Percentiles rank a stretch among this genome's conserved stretches.
phyloP scores from a whole-genome alignment of 257 asterid species.

The Solanum pennellii region DNA sequence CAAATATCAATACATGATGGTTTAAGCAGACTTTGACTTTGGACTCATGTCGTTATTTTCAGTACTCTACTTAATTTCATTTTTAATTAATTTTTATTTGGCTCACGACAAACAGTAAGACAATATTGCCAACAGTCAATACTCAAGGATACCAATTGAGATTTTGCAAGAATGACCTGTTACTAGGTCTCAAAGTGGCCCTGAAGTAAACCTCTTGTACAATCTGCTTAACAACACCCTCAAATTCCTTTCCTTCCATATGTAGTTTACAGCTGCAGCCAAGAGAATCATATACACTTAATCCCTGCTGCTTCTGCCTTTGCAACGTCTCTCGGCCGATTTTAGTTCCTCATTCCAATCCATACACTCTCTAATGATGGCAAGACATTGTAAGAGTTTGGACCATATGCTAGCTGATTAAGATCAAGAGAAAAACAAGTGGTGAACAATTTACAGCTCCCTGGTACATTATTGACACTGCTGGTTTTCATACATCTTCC shows the following conservation, averaged over 20 bases:
- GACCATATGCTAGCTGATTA: background rate
- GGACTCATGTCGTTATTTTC: background rate
- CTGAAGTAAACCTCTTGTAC: background rate
- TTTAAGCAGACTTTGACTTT: background rate
- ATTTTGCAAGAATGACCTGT: background rate
- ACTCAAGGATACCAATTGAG: background rate
- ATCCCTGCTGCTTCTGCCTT: background rate
- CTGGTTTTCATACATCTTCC: background rate
- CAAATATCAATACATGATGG: background rate
- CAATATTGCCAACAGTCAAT: background rate
- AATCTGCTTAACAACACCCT: background rate
- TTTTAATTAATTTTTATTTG: background rate
- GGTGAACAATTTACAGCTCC: background rate
- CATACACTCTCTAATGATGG: background rate
- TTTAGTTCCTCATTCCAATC: background rate
- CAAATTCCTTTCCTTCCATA: background rate
- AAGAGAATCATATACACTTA: background rate
- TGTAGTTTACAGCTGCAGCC: background rate
- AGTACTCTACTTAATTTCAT: background rate
- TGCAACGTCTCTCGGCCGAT: background rate
- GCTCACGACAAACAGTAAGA: background rate
- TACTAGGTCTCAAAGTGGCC: background rate
- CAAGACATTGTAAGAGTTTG: background rate
- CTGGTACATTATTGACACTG: background rate
- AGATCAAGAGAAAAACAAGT: background rate